Conservation (phyloP, 345 rosid genomes). For the Hibiscus mutabilis region DNA sequence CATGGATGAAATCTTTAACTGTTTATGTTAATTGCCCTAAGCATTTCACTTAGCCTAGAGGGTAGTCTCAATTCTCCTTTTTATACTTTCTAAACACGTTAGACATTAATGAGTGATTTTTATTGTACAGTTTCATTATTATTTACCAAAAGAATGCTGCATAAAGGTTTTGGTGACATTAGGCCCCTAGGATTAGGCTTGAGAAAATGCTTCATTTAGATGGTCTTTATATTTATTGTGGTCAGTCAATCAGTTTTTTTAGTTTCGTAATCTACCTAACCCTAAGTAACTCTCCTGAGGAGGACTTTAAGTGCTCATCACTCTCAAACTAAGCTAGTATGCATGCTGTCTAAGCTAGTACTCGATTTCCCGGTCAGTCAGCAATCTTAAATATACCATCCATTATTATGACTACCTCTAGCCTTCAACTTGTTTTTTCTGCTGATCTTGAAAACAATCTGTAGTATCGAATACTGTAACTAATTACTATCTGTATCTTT, state of each 20-base stretch:
- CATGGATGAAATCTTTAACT: neutral
- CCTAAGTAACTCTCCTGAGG: neutral
- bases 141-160: neutral
- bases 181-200: neutral
- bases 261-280: neutral
- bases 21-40: neutral
- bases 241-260: neutral
- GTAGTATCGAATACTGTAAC: neutral
- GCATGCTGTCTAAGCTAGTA: neutral
- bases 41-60: neutral
- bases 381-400: neutral
- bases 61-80: neutral
- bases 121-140: neutral
- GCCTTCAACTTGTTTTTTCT: neutral
- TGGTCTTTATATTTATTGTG: neutral
- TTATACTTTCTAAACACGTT: neutral
- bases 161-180: neutral
- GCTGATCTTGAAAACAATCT: conserved; percentile 6
- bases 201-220: neutral
- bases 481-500: conserved; percentile 8
- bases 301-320: too few relatives aligned
- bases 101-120: neutral
- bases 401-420: neutral
- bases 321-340: neutral
- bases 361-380: neutral